A percentile compares a stretch with the other conserved stretches of the same genome.
phyloP scores from a whole-genome alignment of 2,329 filamentous ascomycete genomes.

The Penicillium italicum region DNA sequence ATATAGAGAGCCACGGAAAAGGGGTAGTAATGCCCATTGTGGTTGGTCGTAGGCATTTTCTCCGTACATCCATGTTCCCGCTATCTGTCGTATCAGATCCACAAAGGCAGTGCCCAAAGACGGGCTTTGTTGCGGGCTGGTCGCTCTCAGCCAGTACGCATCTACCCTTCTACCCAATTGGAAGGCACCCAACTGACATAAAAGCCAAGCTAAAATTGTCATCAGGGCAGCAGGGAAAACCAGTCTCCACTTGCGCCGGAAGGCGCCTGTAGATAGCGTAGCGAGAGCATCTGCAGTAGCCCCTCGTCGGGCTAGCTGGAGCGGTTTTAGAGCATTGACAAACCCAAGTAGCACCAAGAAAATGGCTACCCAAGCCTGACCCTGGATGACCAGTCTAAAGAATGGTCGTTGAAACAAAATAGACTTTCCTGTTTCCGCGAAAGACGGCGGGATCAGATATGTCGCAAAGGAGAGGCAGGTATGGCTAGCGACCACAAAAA shows the following conservation, averaged over 20 bases:
- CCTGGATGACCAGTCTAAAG: slow-evolving; percentile 57
- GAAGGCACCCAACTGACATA: slow-evolving; percentile 56
- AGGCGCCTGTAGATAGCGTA: slow-evolving; percentile 55
- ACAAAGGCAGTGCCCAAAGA: slow-evolving; percentile 44
- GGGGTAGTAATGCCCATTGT: slow-evolving; percentile 57
- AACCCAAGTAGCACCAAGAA: slow-evolving; percentile 65
- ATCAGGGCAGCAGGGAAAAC: slow-evolving; percentile 56
- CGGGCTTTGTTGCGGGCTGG: slow-evolving; percentile 45
- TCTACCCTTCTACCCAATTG: slow-evolving; percentile 55
- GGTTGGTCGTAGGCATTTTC: slow-evolving; percentile 55
- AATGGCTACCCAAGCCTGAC: slow-evolving; percentile 63
- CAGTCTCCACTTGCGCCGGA: slow-evolving; percentile 57
- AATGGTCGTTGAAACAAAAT: slow-evolving; percentile 57
- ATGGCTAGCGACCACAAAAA: slow-evolving; percentile 55
- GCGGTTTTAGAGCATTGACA: slow-evolving; percentile 60
- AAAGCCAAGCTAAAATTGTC: slow-evolving; percentile 54
- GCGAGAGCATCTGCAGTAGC: slow-evolving; percentile 53
- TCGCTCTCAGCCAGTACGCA: slow-evolving; percentile 57
- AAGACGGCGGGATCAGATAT: slow-evolving; percentile 49
- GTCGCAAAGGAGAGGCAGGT: slow-evolving; percentile 52
- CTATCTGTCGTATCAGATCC: slow-evolving; percentile 46
- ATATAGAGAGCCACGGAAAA: slow-evolving; percentile 54
- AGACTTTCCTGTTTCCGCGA: slow-evolving; percentile 45
- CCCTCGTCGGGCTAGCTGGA: slow-evolving; percentile 54
- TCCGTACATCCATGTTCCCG: slow-evolving; percentile 52